Base-by-base conservation (phyloP, 164 flowering plant species). In the Paratinospora sagittata region DNA sequence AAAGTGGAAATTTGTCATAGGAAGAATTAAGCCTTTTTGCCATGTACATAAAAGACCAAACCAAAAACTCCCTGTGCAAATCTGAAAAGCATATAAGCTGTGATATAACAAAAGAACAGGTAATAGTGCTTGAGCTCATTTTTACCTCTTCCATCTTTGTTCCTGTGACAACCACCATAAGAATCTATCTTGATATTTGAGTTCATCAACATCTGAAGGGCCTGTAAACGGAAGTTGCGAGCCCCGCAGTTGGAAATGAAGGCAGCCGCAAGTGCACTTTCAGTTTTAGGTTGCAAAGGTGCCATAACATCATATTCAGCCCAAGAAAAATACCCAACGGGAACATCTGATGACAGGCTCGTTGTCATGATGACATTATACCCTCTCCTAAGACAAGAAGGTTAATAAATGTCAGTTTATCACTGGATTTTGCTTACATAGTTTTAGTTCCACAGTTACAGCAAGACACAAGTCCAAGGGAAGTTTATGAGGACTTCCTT, bases 301-400 rank as follows among this genome's bases (percentile, higher is more conserved):
- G 97, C 97, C 99, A 95, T 92, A 33, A 95, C 89, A 75, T 95
- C 89, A 83, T 95, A 95, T 78, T 95, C 99, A 63, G 92, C 93
- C 99, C 99, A 95, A 27, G 99, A 95, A 76, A 95, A 95, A 74
- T 95, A 95, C 63, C 99, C 99, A 78, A 93, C 99, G 61, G 99
- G 99, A 79, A 95, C 99, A 91, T 95, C 99, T 2, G 99, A 95
- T 37, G 99, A 92, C 64, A 95, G 99, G 81, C 98, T 92, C 12
- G 98, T 93, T 27, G 99, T 95, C 99, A 93, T 95, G 23, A 92
- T 79, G 72, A 95, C 73, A 41, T 73, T 71, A 79, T 78, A 89
- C 23, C 99, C 97, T 78, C 74, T 89, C 87, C 98, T 95, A 74
- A 70, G 37, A 76, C 69, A 77, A 43, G 69, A 45, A 62, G 23